Evolutionary conservation across 495 filamentous ascomycete species (phyloP).

Genomic region (Parmelia sp.): DNA sequence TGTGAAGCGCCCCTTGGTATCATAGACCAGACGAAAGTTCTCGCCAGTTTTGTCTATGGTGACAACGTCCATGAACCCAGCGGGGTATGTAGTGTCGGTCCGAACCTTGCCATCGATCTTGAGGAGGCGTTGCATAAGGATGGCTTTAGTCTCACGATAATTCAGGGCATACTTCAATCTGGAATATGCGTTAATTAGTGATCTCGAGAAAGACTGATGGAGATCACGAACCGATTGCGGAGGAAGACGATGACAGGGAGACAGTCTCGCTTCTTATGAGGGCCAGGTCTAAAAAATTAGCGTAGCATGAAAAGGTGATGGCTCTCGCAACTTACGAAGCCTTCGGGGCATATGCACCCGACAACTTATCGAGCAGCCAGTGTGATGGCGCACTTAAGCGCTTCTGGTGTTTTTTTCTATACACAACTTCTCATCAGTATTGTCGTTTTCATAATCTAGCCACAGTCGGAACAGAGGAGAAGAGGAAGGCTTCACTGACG

Average conservation of each 20-base stretch:
- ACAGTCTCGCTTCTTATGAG: constrained; percentile 98
- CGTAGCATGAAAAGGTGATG: too few species aligned
- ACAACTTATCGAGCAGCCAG: too few species aligned
- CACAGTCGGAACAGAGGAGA: too few species aligned
- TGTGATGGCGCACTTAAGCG: too few species aligned
- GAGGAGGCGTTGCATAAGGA: constrained; percentile 99
- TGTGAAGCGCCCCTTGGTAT: constrained; percentile 99
- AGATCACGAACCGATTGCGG: constrained; percentile 61
- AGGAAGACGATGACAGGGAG: constrained; percentile 98
- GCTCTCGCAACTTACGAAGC: too few species aligned
- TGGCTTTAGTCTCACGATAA: constrained; percentile 90
- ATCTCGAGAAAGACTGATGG: too few species aligned
- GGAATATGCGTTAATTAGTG: not conserved
- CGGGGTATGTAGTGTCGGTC: constrained; percentile 94
- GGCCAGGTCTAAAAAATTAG: constrained; percentile 53
- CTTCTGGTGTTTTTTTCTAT: too few species aligned
- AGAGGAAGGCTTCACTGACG: too few species aligned
- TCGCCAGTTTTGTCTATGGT: constrained; percentile 98
- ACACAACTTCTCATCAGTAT: too few species aligned
- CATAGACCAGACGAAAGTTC: constrained; percentile 99
- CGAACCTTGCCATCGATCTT: constrained; percentile 99
- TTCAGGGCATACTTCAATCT: constrained; percentile 99
- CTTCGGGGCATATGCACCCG: too few species aligned
- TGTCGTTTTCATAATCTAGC: too few species aligned
- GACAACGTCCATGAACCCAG: constrained; percentile 99